Base-by-base conservation (phyloP, 495 filamentous ascomycete genomes). In the Podospora australis region DNA sequence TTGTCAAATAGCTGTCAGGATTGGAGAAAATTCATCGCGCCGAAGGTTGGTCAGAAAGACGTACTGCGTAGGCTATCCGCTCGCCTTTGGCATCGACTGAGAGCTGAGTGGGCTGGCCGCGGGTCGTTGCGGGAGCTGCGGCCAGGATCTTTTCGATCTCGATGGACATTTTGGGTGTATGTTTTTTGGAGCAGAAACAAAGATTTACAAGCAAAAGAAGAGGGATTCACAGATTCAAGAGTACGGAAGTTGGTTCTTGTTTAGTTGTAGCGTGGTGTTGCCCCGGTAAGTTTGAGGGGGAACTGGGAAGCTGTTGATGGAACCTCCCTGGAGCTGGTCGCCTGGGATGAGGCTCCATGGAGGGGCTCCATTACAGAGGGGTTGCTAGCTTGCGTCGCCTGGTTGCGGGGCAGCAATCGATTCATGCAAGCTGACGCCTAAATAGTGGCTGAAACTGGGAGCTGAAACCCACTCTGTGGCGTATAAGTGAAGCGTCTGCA, bases 11-110 rank as follows among this genome's bases (percentile, higher is more conserved):
- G 2, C 9, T 16, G 50, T 40, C 29, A 23, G 45, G 28, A 32
- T 36, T 35, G n/a, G 9, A 16, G n/a, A 36, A 5, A 39, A 10
- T 7, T 8, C 16, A 24, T 34, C 2, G 10, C 6, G 4, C 28
- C 28, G 36, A 25, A 28, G 29, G 21, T 10, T 3, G 22, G 39
- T 11, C 6, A 23, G 22, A 13, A 20, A 28, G 8, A 69, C 82
- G 67, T 79, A 96, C 90, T 41, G 92, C 88, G 63, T 97, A 98
- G 42, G 89, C 87, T 65, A 98, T 82, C 48, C 88, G 81, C 70
- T 96, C 86, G 47, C 94, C 92, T 66, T 95, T 95, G 23, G 84
- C 67, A 65, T 98, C 94, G 19, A 83, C 80, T 24, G 90, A 91
- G 41, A 98, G 81, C 59, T 88, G 87, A 13, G 92, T 96, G 50